Base-by-base conservation (phyloP, 2,329 filamentous ascomycete genomes). In the Ceratocystis variospora region DNA sequence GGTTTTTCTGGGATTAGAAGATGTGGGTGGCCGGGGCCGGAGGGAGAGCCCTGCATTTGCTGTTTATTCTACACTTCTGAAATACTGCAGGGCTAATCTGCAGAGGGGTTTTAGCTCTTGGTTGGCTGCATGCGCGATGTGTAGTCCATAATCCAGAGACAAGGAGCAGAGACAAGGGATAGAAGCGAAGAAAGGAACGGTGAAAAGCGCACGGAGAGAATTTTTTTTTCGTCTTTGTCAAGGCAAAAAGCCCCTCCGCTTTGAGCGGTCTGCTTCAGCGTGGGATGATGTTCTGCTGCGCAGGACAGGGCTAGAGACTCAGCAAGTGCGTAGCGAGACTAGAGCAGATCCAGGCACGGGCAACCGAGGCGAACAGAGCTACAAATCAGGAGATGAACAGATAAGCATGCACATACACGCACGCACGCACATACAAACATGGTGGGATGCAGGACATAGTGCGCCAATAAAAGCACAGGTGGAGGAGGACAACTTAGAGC, bases 91-190 rank as follows among this genome's bases (percentile, higher is more conserved):
- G 37, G 37, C 37, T 12, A 41, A 41, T 41, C 10, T 41, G 37
- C 37, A 41, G 37, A 67, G 61, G 63, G 65, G 59, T 37, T 59
- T 50, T 59, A 25, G 48, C 19, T 25, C 25, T 31, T 6, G 66
- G 63, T 62, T 66, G 68, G 65, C 67, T 69, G 68, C 68, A 67
- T 69, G 48, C 19, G 37, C 37, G 12, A 41, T 41, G 12, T 8
- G 37, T 41, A 41, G 37, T 41, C 37, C 10, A 4, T 41, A 10
- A 41, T 12, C 37, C 8, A 41, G 37, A 37, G 37, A 31, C 31
- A 31, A 31, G 31, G 31, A 37, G 6, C 33, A 10, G 33, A 37
- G 19, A 50, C 17, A n/a, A 50, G 46, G n/a, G 46, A 15, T 5
- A 12, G 46, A n/a, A 22, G 22, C n/a, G 46, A 22, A 22, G 46